Percentiles rank a stretch among this genome's conserved stretches.
phyloP scores from a whole-genome alignment of 495 filamentous ascomycete species.

The Monascus purpureus region DNA sequence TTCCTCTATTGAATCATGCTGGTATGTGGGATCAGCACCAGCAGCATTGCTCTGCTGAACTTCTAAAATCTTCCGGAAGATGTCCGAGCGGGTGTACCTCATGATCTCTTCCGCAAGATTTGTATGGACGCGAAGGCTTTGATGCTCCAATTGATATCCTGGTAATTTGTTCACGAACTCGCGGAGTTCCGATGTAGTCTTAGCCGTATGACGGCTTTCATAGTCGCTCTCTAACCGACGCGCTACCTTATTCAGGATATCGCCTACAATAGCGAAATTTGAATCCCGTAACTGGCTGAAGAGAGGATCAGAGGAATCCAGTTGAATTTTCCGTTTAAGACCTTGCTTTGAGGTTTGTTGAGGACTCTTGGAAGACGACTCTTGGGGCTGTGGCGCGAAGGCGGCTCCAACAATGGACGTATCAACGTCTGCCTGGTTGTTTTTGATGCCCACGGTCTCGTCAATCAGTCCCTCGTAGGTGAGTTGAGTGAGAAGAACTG shows the following conservation, averaged over 20 bases:
- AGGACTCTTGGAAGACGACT: constrained; percentile 39
- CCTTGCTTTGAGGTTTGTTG: constrained; percentile 40
- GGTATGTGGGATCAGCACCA: constrained; percentile 72
- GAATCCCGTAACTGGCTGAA: constrained; percentile 81
- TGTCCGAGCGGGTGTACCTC: constrained; percentile 74
- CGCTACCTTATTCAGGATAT: constrained; percentile 79
- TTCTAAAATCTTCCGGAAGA: constrained; percentile 77
- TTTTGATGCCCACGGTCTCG: constrained; percentile 76
- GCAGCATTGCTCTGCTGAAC: constrained; percentile 95
- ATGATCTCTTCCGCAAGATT: constrained; percentile 88
- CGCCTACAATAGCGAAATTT: constrained; percentile 89
- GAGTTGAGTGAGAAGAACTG: constrained; percentile 80
- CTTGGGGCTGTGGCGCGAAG: constrained; percentile 36
- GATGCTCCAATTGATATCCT: constrained; percentile 84
- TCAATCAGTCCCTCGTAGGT: constrained; percentile 97
- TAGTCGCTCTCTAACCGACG: constrained; percentile 78
- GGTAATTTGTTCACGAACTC: constrained; percentile 88
- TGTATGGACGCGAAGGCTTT: constrained; percentile 82
- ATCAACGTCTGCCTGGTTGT: constrained; percentile 88
- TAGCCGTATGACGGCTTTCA: constrained; percentile 75
- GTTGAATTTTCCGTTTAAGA: constrained; percentile 78
- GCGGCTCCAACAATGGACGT: constrained; percentile 73
- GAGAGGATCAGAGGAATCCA: constrained; percentile 81
- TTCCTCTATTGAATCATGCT: constrained; percentile 85
- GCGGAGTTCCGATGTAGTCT: constrained; percentile 76